Evolutionary conservation across 2,329 filamentous ascomycete genomes (phyloP), one percentile per base, ranked within the genome.

Genomic region (Sporothrix globosa): DNA sequence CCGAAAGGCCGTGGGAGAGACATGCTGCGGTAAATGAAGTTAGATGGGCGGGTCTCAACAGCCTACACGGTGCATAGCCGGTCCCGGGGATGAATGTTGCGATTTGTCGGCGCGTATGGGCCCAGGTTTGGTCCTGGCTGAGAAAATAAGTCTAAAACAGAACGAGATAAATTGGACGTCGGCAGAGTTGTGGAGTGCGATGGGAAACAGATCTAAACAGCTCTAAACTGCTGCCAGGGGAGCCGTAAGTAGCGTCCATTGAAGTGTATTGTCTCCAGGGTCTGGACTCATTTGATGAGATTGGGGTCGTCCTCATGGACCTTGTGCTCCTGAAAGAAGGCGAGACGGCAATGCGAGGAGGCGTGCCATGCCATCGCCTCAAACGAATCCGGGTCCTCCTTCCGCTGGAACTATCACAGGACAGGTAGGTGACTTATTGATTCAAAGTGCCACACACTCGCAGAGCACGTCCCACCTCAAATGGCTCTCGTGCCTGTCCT

Each of bases 41-140:
- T 70, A 67, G 41, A 70, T 70, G 52, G 60, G 50, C 60, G 60
- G 60, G 21, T 21, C 39, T 50, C 69, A 70, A 67, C 69, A 70
- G 69, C 61, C 69, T 67, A 27, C 61, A 66, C 52, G 24, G 50
- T 66, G 41, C 69, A 70, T 70, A 70, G 52, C 69, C 69, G 69
- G 69, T 48, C 39, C 52, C 60, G 69, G 69, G 27, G 34, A 41
- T 60, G 9, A 67, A 58, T 24, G 67, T 67, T 54, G 13, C 68
- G 30, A 39, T 53, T 61, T 44, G 27, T 24, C 39, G 34, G 30
- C n/a, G n/a, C 19, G 39, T 41, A 53, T 41, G 11, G 50, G 56
- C n/a, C n/a, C 19, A 21, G n/a, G n/a, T 44, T 41, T 61, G 56
- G 44, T 5, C 10, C 10, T 6, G 19, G 34, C 19, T 9, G 56